Conservation (phyloP, 2,329 filamentous ascomycete species). For the Alternaria dauci region DNA sequence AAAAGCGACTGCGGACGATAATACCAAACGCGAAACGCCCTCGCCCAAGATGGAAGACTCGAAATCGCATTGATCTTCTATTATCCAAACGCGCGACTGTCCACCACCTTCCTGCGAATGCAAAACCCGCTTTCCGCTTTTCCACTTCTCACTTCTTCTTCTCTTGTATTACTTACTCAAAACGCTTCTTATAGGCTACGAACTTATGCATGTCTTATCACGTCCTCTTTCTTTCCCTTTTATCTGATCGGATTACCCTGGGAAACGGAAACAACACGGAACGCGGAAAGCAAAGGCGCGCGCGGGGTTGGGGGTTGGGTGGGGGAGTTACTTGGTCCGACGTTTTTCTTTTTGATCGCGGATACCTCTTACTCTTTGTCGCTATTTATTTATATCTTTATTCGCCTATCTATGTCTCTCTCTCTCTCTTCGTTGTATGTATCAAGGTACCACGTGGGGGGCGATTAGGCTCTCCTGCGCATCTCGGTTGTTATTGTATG, state of each 20-base stretch:
- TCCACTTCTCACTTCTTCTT: constrained; percentile 29
- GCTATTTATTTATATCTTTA: constrained; percentile 14
- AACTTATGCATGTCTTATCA: constrained; percentile 4
- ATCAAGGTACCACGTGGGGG: constrained; percentile 25
- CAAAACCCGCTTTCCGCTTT: too few relatives aligned
- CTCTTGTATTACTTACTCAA: constrained; percentile 47
- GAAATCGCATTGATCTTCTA: constrained; percentile 34
- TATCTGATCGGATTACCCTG: constrained; percentile 28
- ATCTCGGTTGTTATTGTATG: constrained; percentile 13
- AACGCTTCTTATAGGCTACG: constrained; percentile 15
- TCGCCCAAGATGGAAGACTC: constrained; percentile 45
- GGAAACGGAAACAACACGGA: constrained; percentile 6
- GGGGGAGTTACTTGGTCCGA: constrained; percentile 4
- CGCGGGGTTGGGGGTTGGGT: too few relatives aligned
- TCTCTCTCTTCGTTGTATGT: constrained; percentile 23
- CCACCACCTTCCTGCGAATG: too few relatives aligned
- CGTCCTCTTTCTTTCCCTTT: constrained; percentile 25
- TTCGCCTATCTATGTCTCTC: constrained; percentile 7
- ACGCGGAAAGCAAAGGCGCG: background rate
- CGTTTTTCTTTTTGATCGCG: constrained; percentile 26
- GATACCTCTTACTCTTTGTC: constrained; percentile 38
- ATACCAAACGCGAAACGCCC: constrained; percentile 46
- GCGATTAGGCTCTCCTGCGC: background rate
- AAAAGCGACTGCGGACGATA: constrained; percentile 54
- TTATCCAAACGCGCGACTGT: too few relatives aligned